Base-by-base conservation (phyloP, 2,329 filamentous ascomycete species). In the Basipetospora chlamydospora region DNA sequence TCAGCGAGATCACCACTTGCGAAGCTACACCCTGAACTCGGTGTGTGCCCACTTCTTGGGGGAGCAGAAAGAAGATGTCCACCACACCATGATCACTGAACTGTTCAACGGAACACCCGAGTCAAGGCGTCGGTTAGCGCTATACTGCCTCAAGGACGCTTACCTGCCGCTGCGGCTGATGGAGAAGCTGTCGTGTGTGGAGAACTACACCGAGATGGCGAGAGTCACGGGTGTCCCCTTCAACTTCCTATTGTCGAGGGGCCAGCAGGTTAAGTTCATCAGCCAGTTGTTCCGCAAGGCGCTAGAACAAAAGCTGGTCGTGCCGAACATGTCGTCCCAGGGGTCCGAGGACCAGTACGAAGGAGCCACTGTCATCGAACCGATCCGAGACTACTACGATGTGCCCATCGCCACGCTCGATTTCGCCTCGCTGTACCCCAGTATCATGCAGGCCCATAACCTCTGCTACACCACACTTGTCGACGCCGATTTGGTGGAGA, bases 151-250 rank as follows among this genome's bases (percentile, higher is more conserved):
- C 45, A 98, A 98, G 58, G 92, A 98, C 61, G 90, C 90, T 0
- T 98, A 94, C 49, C 67, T 98, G 3, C 90, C 90, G 1, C 87
- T 96, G 51, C 67, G 92, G 41, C 59, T 98, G 35, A 87, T 98
- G 77, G 90, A 98, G 53, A 98, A 98, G 57, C 67, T 98, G 18
- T 96, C 93, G 52, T 96, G 90, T 58, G 66, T 98, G n/a, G 82
- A 94, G 59, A 98, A 98, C 55, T 96, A 96, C 51, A 96, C 90
- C 0, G 90, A 98, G 60, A 98, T 98, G 90, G 88, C 90, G 40
- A 90, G 90, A 73, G 90, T 98, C 59, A 98, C 92, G 18, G 90
- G 90, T 48, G 88, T 98, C 4, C 90, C 90, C 0, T 98, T 98
- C 66, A 96, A 94, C 53, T 93, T 80, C 51, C 69, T 98, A 30